These are phyloP conservation scores for Botrytis cinerea DNA, from an alignment of 2,329 filamentous ascomycete genomes.

Conservation along the genomic window DNA sequence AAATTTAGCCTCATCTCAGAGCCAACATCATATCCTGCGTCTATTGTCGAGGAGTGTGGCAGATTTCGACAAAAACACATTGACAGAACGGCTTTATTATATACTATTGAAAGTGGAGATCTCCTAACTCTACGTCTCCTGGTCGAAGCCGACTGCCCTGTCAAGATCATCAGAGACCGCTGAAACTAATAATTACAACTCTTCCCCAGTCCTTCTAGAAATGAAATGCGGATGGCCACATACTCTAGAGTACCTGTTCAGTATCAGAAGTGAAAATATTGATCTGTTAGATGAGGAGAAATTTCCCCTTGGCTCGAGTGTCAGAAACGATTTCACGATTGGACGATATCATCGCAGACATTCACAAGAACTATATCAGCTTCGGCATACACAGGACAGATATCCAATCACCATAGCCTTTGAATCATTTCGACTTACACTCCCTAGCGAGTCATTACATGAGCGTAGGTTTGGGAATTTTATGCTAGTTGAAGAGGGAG, in stretches of 20 bases:
- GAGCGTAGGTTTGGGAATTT: background rate
- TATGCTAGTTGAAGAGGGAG: background rate
- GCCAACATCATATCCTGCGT: background rate
- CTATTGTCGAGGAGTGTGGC: background rate
- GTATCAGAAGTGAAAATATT: background rate
- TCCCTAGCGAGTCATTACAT: background rate
- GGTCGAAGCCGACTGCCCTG: background rate
- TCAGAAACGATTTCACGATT: background rate
- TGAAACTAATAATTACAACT: no score
- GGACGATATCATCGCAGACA: background rate
- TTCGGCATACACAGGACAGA: background rate
- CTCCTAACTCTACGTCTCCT: background rate
- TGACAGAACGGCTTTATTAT: background rate
- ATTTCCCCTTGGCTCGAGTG: background rate
- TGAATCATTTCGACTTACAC: background rate
- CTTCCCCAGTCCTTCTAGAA: background rate
- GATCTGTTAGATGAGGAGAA: background rate
- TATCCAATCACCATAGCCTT: accelerated
- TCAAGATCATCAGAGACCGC: no score
- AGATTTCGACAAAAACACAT: background rate
- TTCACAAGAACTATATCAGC: background rate
- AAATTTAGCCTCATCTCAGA: background rate
- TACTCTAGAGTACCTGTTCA: background rate
- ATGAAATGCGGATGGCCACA: background rate
- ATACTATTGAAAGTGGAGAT: background rate